Evolutionary conservation across 1,284 basidiomycete species (phyloP).

Genomic region (Ustilago curta): DNA sequence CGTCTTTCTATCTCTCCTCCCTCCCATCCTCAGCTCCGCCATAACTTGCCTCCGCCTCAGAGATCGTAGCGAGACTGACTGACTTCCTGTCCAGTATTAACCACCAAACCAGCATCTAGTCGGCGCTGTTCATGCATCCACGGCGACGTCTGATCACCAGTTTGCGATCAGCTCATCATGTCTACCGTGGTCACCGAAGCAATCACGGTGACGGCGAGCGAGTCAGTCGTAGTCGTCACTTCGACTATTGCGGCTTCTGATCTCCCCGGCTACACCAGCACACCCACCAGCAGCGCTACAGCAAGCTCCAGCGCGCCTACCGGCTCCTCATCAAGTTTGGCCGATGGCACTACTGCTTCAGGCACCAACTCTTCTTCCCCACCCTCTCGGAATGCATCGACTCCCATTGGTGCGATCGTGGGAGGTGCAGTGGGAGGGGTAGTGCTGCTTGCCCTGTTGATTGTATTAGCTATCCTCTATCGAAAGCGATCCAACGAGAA

Average conservation of each 20-base stretch:
- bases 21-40: neutral
- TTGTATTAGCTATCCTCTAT: conserved; percentile 20
- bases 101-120: neutral
- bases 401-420: conserved; percentile 32
- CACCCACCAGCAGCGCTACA: conserved; percentile 2
- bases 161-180: conserved; percentile 13
- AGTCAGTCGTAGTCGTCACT: conserved; percentile 36
- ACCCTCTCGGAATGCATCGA: conserved; percentile 6
- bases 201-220: conserved; percentile 31
- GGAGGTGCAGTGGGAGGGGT: conserved; percentile 34
- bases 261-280: conserved; percentile 12
- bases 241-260: conserved; percentile 31
- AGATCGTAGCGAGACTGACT: too few relatives aligned
- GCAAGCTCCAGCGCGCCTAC: conserved; percentile 1
- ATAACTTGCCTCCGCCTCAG: neutral
- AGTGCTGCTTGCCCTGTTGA: conserved; percentile 16
- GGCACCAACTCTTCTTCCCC: conserved; percentile 14
- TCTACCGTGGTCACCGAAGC: conserved; percentile 20
- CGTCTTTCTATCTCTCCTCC: too few relatives aligned
- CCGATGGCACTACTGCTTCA: neutral
- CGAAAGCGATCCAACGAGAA: conserved; percentile 22
- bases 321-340: neutral
- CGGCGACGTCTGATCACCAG: neutral
- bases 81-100: neutral
- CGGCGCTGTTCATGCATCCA: neutral